Conservation (phyloP, 208 protist genomes). For the Acanthamoeba polyphaga region DNA sequence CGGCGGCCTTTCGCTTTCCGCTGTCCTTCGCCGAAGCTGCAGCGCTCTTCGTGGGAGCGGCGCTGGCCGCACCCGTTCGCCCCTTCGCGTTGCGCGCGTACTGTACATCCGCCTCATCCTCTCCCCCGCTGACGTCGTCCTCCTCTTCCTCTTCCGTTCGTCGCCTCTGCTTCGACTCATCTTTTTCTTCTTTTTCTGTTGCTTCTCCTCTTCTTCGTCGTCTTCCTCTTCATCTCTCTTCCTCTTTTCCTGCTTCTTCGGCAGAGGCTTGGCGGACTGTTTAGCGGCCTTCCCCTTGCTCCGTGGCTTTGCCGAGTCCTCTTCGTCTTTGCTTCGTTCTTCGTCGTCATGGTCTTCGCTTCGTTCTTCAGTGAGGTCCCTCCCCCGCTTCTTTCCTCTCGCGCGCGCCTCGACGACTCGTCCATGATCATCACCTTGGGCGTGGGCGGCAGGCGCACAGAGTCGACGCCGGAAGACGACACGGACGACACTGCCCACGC, state of each 20-base stretch:
- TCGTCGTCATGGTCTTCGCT: not conserved
- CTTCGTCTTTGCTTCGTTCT: not conserved
- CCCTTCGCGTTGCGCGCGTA: not conserved
- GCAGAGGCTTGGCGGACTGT: not conserved
- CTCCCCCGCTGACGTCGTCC: not conserved
- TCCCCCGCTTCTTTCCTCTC: not conserved
- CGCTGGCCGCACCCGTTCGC: not conserved
- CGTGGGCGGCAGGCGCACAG: not conserved
- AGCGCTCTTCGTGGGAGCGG: not conserved
- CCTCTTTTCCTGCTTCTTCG: not conserved
- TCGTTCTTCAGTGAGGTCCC: too few relatives aligned
- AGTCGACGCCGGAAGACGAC: not conserved
- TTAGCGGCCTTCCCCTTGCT: not conserved
- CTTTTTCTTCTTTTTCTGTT: not conserved
- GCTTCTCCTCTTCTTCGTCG: not conserved
- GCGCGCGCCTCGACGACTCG: not conserved
- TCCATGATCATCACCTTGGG: not conserved
- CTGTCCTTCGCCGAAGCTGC: not conserved
- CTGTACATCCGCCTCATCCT: not conserved
- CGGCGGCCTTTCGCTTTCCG: not conserved
- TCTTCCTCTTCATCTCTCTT: not conserved
- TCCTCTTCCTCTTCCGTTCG: not conserved
- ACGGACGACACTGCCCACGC: not conserved
- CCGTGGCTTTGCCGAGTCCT: not conserved
- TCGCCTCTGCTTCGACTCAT: not conserved